Conservation (phyloP, 148 eudicot genomes). For the Amaranthus cruentus region DNA sequence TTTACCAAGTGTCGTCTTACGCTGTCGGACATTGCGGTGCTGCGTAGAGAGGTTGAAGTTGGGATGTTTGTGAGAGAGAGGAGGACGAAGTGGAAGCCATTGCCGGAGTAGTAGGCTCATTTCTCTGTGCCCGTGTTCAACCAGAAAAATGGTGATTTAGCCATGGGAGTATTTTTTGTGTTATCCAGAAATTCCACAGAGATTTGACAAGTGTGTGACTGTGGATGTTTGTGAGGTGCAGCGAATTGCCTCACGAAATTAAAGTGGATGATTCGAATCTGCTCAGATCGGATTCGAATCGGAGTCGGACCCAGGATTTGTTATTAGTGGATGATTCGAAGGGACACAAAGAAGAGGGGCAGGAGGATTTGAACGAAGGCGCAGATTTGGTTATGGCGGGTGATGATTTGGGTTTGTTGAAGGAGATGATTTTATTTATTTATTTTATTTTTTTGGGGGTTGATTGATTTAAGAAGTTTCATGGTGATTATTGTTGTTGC, state of each 20-base stretch:
- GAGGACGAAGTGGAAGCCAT: constrained; percentile 5
- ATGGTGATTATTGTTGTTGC: constrained; percentile 28
- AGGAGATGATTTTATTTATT: constrained; percentile 35
- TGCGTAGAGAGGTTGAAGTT: constrained; percentile 1
- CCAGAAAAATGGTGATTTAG: too few species aligned
- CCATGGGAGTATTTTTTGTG: too few species aligned
- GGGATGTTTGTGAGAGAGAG: background rate
- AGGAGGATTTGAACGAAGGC: constrained; percentile 31
- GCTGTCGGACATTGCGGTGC: background rate
- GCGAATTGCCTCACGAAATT: too few species aligned
- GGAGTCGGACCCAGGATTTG: constrained; percentile 5
- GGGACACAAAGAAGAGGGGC: constrained; percentile 29
- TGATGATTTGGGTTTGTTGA: constrained; percentile 26
- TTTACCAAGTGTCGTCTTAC: constrained; percentile 1
- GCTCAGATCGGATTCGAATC: constrained; percentile 15
- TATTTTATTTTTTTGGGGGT: too few species aligned
- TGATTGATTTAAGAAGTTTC: constrained; percentile 37
- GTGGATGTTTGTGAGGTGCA: too few species aligned
- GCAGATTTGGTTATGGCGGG: constrained; percentile 48
- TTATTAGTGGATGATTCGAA: constrained; percentile 19
- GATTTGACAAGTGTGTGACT: too few species aligned
- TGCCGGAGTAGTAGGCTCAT: constrained; percentile 27
- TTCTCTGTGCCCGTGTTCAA: too few species aligned
- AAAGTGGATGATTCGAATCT: too few species aligned
- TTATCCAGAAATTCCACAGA: too few species aligned